Evolutionary conservation across 2,329 filamentous ascomycete species (phyloP).

Genomic region (Calycina marina): DNA sequence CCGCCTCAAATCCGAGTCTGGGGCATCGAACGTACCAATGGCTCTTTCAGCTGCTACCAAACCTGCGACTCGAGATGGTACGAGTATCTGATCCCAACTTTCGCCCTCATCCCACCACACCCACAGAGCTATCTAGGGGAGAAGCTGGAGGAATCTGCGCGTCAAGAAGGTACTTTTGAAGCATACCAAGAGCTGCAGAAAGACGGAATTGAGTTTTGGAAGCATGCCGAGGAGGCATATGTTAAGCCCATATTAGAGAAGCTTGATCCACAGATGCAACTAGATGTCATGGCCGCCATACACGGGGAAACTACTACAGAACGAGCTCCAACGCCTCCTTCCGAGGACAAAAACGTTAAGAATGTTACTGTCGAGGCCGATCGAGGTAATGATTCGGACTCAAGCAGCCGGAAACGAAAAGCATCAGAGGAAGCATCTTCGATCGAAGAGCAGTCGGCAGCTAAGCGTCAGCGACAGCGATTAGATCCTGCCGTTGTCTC

Average conservation of each 20-base stretch:
- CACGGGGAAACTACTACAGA: slow-evolving; percentile 26
- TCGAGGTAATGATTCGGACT: neutral
- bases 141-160: slow-evolving; percentile 64
- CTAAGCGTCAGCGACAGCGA: no score
- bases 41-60: slow-evolving; percentile 88
- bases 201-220: slow-evolving; percentile 74
- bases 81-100: slow-evolving; percentile 90
- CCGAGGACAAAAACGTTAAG: slow-evolving; percentile 5
- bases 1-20: slow-evolving; percentile 86
- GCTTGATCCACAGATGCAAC: slow-evolving; percentile 48
- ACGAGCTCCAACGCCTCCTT: neutral
- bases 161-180: slow-evolving; percentile 57
- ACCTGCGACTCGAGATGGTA: slow-evolving; percentile 92
- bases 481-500: no score
- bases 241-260: slow-evolving; percentile 55
- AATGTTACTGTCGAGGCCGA: slow-evolving; percentile 2
- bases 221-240: slow-evolving; percentile 62
- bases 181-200: slow-evolving; percentile 54
- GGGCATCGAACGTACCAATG: slow-evolving; percentile 82
- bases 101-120: slow-evolving; percentile 84
- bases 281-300: slow-evolving; percentile 47
- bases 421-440: no score
- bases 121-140: slow-evolving; percentile 74
- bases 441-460: no score
- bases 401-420: neutral